Conservation (phyloP, 2,329 filamentous ascomycete species). For the Nigrograna mackinnonii region DNA sequence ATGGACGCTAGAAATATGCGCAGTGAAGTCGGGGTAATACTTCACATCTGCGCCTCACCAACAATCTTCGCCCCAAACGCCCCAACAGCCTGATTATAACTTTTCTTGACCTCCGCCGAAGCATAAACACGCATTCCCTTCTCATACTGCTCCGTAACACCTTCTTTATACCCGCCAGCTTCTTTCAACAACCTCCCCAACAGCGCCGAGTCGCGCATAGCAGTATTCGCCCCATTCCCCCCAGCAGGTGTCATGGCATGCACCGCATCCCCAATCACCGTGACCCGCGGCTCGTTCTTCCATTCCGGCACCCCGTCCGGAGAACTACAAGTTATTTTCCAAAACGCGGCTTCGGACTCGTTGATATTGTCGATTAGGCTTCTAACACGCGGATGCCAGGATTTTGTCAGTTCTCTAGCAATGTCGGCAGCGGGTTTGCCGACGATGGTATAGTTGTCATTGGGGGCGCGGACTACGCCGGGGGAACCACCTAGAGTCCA, state of each 20-base stretch:
- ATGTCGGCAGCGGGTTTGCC: conserved; percentile 61
- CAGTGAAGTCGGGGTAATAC: too few relatives aligned
- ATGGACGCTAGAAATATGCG: too few relatives aligned
- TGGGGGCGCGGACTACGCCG: conserved; percentile 61
- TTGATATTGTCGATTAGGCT: conserved; percentile 63
- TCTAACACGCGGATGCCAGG: conserved; percentile 61
- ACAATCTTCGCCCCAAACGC: conserved; percentile 21
- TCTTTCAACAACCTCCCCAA: conserved; percentile 43
- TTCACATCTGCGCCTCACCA: too few relatives aligned
- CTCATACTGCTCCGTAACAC: conserved; percentile 42
- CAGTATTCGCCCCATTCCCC: conserved; percentile 51
- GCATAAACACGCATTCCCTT: conserved; percentile 41
- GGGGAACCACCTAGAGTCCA: conserved; percentile 66
- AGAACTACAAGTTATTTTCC: conserved; percentile 68
- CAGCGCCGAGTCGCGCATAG: conserved; percentile 46
- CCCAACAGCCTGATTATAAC: conserved; percentile 47
- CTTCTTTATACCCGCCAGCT: conserved; percentile 28
- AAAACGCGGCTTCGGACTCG: conserved; percentile 63
- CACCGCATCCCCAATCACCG: conserved; percentile 49
- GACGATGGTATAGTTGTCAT: conserved; percentile 63
- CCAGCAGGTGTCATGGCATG: conserved; percentile 53
- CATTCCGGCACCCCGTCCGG: conserved; percentile 64
- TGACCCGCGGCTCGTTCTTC: conserved; percentile 58
- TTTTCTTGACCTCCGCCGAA: conserved; percentile 50
- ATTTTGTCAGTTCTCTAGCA: conserved; percentile 56